Base-by-base conservation (phyloP, 129 eudicot genomes). In the Solidago caesia region DNA sequence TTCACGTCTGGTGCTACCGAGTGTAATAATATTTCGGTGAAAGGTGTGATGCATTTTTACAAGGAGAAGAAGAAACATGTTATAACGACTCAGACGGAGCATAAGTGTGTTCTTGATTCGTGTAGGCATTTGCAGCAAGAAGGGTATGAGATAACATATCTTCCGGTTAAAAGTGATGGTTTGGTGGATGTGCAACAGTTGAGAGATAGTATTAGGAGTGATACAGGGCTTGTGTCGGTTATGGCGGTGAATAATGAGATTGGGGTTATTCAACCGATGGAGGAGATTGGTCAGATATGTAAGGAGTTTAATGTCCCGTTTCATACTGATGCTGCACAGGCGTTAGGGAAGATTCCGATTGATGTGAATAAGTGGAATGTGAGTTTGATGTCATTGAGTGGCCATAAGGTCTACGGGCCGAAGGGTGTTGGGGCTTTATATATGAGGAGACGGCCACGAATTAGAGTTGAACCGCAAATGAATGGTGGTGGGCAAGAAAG, bases 401-500 rank as follows among this genome's bases (percentile, higher is more conserved):
- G 97, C 64, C 99, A 94, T 74, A 94, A 94, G 56, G 86, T 94
- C 29, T 94, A 94, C 25, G 97, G 97, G 6, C 99, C 97, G 0
- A 94, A 94, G 21, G 99, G 99, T 1, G 80, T 94, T 68, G 99
- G 99, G 7, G 99, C 97, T 65, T 55, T 94, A 90, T 94, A 91
- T 44, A 94, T 91, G 93, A 78, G 96, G 65, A 83, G 99, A 7
- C 72, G 99, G 53, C 99, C 99, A 0, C 75, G 99, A 44, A 87
- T 94, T 72, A 77, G 99, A 60, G 97, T 94, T 43, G 97, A 94
- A 85, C 91, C 99, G 0, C 99, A 94, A 70, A 94, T 94, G 99
- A 94, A 91, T 64, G 99, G 99, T 8, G 99, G 99, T 62, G 99
- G 99, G n/a, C 99, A 94, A 77, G 99, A 94, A 78, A 77, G 99